phyloP scores from a whole-genome alignment of 352 stramenopile species.

The Phytophthora melonis region DNA sequence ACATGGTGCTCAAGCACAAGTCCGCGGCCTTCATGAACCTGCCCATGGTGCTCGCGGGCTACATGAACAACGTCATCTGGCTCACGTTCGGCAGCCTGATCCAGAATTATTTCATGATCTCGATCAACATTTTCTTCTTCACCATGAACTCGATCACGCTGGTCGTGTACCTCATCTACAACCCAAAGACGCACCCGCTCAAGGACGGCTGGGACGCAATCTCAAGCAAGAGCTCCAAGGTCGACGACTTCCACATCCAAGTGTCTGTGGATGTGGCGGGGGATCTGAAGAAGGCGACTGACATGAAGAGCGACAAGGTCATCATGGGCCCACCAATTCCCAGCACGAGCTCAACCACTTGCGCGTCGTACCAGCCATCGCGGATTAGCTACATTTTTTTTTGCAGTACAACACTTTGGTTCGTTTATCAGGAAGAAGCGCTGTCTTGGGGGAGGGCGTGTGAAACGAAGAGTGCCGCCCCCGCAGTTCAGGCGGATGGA shows the following conservation, averaged over 20 bases:
- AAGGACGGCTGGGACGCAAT: constrained; percentile 7
- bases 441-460: too few species aligned
- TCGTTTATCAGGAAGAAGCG: too few species aligned
- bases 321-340: not conserved
- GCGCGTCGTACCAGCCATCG: constrained; percentile 4
- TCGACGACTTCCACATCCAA: constrained; percentile 7
- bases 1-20: constrained; percentile 42
- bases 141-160: constrained; percentile 39
- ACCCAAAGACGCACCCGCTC: constrained; percentile 35
- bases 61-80: constrained; percentile 51
- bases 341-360: not conserved
- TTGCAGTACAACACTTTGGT: not conserved
- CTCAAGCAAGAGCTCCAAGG: not conserved
- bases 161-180: constrained; percentile 44
- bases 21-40: constrained; percentile 49
- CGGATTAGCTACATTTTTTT: not conserved
- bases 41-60: constrained; percentile 43
- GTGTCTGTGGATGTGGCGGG: not conserved
- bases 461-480: too few species aligned
- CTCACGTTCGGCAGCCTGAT: constrained; percentile 44
- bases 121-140: constrained; percentile 40
- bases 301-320: not conserved
- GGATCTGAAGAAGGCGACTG: not conserved
- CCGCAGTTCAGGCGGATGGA: too few species aligned
- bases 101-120: constrained; percentile 41